Evolutionary conservation across 148 eudicot genomes (phyloP).

Genomic region (Rhododendron griersonianum): DNA sequence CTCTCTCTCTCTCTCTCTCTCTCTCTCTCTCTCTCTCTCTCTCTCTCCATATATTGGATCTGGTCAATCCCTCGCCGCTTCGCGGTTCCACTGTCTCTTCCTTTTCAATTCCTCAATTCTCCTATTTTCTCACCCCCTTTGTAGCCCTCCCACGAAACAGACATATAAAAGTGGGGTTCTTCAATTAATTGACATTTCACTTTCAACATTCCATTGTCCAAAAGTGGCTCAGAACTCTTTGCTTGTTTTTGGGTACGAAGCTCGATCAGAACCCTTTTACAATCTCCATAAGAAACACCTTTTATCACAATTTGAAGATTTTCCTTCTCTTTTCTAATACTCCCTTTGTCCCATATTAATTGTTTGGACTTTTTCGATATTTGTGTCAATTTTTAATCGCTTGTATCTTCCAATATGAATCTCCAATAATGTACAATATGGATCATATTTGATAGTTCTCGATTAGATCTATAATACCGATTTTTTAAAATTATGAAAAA

Average conservation of each 20-base stretch:
- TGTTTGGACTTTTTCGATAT: no score
- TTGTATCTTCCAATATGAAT: no score
- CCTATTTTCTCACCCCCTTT: background rate
- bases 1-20: background rate
- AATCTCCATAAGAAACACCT: background rate
- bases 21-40: background rate
- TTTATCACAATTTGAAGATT: background rate
- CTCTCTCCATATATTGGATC: background rate
- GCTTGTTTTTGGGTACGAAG: background rate
- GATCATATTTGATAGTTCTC: no score
- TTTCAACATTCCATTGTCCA: background rate
- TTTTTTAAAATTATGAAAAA: no score
- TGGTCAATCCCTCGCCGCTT: background rate
- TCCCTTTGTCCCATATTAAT: no score
- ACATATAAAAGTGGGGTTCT: constrained; percentile 5
- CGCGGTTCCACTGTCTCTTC: constrained; percentile 7
- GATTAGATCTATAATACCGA: no score
- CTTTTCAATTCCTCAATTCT: background rate
- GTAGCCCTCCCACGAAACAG: constrained; percentile 8
- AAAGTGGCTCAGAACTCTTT: background rate
- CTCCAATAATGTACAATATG: no score
- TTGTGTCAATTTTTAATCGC: no score
- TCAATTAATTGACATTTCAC: background rate
- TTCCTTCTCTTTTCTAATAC: no score
- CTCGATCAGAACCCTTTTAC: background rate